These are phyloP conservation scores for Naganishia vishniacii DNA, from an alignment of 768 basidiomycete species.

Conservation along the genomic window DNA sequence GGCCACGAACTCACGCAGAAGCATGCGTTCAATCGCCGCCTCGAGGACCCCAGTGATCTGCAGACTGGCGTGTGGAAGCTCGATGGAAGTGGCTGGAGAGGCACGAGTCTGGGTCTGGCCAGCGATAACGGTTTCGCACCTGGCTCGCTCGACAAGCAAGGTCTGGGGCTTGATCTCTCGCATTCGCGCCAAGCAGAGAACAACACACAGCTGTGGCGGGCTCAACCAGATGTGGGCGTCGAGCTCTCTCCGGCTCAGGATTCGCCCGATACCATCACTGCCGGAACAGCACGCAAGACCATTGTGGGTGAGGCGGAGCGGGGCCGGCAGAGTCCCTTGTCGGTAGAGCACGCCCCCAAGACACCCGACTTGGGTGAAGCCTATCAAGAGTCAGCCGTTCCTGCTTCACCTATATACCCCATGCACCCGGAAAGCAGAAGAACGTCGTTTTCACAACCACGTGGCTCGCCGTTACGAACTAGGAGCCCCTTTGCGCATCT, in stretches of 20 bases:
- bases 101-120: neutral
- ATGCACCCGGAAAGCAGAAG: constrained; percentile 10
- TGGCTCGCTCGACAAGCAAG: constrained; percentile 4
- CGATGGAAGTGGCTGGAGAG: constrained; percentile 20
- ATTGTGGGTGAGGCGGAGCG: neutral
- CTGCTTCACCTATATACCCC: constrained; percentile 2
- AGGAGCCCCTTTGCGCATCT: constrained; percentile 17
- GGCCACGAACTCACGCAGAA: constrained; percentile 25
- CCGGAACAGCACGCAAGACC: neutral
- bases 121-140: neutral
- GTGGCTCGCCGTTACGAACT: constrained; percentile 4
- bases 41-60: constrained; percentile 2
- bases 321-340: neutral
- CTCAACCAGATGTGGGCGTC: neutral
- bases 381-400: neutral
- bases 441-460: constrained; percentile 7
- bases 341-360: neutral
- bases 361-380: neutral
- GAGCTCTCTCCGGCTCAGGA: neutral
- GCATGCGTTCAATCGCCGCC: constrained; percentile 12
- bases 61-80: constrained; percentile 24
- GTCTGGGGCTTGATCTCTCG: neutral
- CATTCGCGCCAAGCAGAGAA: neutral
- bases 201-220: neutral
- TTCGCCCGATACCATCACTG: constrained; percentile 11